These are phyloP conservation scores for Geosmithia putterillii DNA, from an alignment of 2,329 filamentous ascomycete species.

Conservation along the genomic window DNA sequence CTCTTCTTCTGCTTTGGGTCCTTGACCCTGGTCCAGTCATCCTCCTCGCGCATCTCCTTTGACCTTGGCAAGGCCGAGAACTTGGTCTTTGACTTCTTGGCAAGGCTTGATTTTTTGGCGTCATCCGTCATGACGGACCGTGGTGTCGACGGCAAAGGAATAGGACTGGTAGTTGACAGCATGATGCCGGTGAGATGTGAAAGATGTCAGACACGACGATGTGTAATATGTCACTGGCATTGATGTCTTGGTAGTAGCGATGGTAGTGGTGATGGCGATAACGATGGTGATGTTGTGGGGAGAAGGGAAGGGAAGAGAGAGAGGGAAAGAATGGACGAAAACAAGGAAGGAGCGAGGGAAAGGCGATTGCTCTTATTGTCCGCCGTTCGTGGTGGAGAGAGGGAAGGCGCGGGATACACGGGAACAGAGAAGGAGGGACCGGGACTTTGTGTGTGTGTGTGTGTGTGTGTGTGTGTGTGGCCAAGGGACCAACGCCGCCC, in stretches of 20 bases:
- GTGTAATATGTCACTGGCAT: too few species aligned
- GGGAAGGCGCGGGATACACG: neutral
- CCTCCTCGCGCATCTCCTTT: slow-evolving; percentile 9
- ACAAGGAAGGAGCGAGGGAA: neutral
- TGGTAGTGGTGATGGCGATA: neutral
- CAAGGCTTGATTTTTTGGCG: neutral
- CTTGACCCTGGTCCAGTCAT: slow-evolving; percentile 15
- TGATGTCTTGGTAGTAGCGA: too few species aligned
- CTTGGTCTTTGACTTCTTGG: neutral
- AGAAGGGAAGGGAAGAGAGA: too few species aligned
- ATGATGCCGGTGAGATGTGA: neutral
- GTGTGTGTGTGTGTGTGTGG: too few species aligned
- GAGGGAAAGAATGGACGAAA: too few species aligned
- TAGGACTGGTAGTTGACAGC: neutral
- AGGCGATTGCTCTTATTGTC: too few species aligned
- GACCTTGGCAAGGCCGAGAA: slow-evolving; percentile 4
- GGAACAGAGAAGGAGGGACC: neutral
- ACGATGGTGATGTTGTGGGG: neutral
- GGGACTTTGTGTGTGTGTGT: too few species aligned
- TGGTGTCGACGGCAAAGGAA: neutral
- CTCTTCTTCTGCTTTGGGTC: slow-evolving; percentile 18
- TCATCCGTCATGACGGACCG: neutral
- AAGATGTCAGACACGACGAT: too few species aligned
- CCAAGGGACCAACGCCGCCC: too few species aligned
- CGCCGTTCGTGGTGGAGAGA: too few species aligned